Percentiles rank a stretch among this genome's conserved stretches.
Evolutionary conservation across 345 rosid species (phyloP).

Genomic region (Citrus unshiu): DNA sequence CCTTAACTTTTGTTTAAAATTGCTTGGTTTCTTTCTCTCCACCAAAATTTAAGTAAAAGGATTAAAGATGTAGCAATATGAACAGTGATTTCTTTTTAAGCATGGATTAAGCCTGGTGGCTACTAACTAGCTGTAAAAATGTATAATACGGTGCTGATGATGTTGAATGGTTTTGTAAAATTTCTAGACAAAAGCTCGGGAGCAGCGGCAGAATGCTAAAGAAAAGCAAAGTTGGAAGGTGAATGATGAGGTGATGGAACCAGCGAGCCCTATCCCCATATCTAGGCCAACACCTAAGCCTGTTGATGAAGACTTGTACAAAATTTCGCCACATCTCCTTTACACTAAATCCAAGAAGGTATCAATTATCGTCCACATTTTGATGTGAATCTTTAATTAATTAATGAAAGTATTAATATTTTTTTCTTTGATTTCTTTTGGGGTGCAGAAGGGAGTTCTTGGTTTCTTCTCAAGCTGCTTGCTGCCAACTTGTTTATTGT

Average conservation of each 20-base stretch:
- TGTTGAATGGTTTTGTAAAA: background rate
- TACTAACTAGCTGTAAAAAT: background rate
- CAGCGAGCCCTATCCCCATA: slow-evolving; percentile 21
- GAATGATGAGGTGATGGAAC: slow-evolving; percentile 20
- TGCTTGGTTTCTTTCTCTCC: background rate
- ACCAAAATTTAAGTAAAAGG: too few species aligned
- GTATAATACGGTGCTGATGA: background rate
- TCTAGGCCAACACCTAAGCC: slow-evolving; percentile 58
- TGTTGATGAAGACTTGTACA: slow-evolving; percentile 89
- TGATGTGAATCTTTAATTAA: background rate
- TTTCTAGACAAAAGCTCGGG: slow-evolving; percentile 39
- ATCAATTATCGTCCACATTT: background rate
- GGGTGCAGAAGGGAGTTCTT: slow-evolving; percentile 64
- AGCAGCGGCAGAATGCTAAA: slow-evolving; percentile 20
- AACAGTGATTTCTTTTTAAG: background rate
- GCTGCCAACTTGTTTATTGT: slow-evolving; percentile 51
- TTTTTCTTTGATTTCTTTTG: background rate
- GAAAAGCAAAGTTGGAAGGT: slow-evolving; percentile 33
- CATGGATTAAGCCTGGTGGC: background rate
- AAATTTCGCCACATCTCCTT: slow-evolving; percentile 73
- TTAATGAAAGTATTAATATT: background rate
- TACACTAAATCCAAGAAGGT: slow-evolving; percentile 59
- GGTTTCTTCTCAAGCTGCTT: slow-evolving; percentile 81
- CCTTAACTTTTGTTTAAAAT: background rate
- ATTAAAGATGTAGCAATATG: background rate